Evolutionary conservation across 2,329 filamentous ascomycete genomes (phyloP).

Genomic region (Myriosclerotinia scirpicola): DNA sequence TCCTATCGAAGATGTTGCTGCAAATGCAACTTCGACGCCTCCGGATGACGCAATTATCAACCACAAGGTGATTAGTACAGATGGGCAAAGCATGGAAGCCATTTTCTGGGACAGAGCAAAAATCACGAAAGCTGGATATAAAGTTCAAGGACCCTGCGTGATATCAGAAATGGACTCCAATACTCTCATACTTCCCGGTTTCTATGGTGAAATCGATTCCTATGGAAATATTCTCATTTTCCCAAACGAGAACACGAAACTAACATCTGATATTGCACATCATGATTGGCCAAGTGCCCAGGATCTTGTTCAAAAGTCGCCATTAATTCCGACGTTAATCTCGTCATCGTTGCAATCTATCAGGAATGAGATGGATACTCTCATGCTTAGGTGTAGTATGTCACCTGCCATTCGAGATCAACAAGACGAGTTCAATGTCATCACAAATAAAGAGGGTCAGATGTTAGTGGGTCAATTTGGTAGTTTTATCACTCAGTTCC

Average conservation of each 20-base stretch:
- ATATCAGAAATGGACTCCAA: constrained; percentile 20
- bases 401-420: constrained; percentile 19
- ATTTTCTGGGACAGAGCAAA: constrained; percentile 16
- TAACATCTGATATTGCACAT: constrained; percentile 1
- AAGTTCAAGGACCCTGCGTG: constrained; percentile 17
- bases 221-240: constrained; percentile 12
- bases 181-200: constrained; percentile 16
- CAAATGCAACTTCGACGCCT: background rate
- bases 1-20: background rate
- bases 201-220: constrained; percentile 9
- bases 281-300: constrained; percentile 8
- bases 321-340: constrained; percentile 15
- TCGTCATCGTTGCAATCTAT: constrained; percentile 21
- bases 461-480: constrained; percentile 20
- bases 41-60: constrained; percentile 14
- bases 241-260: constrained; percentile 4
- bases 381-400: constrained; percentile 17
- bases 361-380: constrained; percentile 21
- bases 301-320: constrained; percentile 9
- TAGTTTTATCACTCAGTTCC: constrained; percentile 17
- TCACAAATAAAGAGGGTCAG: constrained; percentile 16
- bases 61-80: constrained; percentile 14
- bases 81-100: constrained; percentile 6
- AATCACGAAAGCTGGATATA: constrained; percentile 16
- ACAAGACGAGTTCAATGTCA: constrained; percentile 21